These are phyloP conservation scores for Acer negundo DNA, from an alignment of 345 rosid genomes.

Conservation along the genomic window DNA sequence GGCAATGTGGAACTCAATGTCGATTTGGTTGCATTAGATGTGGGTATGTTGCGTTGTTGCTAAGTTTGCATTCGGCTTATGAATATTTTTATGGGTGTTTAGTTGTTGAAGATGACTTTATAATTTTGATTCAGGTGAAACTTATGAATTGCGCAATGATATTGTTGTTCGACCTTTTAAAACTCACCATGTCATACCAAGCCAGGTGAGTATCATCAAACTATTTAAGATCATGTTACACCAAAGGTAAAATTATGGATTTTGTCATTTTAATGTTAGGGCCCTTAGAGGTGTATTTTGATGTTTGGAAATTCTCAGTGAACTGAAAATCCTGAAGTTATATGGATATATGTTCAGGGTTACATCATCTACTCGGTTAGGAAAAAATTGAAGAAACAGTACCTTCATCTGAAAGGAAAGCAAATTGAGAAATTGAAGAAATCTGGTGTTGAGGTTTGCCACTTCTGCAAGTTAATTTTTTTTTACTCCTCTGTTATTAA, in stretches of 20 bases:
- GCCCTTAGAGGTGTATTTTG: neutral
- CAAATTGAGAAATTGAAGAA: conserved; percentile 92
- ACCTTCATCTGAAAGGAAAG: conserved; percentile 85
- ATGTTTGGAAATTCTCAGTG: conserved; percentile 2
- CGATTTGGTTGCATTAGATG: conserved; percentile 73
- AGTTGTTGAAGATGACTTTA: conserved; percentile 15
- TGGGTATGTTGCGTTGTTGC: conserved; percentile 49
- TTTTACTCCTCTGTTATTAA: neutral
- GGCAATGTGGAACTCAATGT: conserved; percentile 84
- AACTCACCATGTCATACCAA: conserved; percentile 88
- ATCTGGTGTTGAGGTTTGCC: conserved; percentile 76
- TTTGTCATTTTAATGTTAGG: neutral
- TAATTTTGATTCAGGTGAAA: conserved; percentile 63
- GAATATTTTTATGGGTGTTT: neutral
- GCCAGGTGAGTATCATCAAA: conserved; percentile 57
- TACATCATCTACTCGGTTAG: conserved; percentile 82
- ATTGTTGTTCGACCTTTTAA: conserved; percentile 83
- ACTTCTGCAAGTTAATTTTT: conserved; percentile 3
- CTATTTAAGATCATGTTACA: neutral
- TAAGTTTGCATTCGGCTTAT: conserved; percentile 10
- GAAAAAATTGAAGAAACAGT: conserved; percentile 90
- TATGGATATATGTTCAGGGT: conserved; percentile 64
- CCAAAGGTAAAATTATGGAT: neutral
- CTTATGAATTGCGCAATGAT: conserved; percentile 82
- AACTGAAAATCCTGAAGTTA: neutral